phyloP scores from a whole-genome alignment of 2,329 filamentous ascomycete species.

The Claviceps sp. region DNA sequence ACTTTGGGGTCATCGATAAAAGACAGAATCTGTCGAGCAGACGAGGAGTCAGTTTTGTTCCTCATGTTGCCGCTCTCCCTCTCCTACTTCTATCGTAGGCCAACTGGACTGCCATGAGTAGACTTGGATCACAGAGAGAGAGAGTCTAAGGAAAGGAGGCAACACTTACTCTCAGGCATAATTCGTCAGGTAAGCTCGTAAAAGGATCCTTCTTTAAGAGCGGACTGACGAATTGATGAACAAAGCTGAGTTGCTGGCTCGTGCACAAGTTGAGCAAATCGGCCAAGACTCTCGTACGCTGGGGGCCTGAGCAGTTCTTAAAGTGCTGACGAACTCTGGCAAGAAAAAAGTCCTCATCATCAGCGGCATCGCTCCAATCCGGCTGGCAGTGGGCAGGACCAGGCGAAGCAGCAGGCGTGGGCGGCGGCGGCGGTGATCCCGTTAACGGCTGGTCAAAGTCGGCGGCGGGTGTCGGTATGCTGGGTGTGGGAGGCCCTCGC shows the following conservation, averaged over 20 bases:
- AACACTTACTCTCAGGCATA: conserved; percentile 66
- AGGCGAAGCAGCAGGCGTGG: conserved; percentile 52
- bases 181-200: conserved; percentile 77
- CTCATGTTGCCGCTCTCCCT: no score
- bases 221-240: conserved; percentile 90
- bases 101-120: neutral
- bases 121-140: neutral
- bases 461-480: conserved; percentile 50
- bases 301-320: conserved; percentile 58
- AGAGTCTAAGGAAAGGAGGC: no score
- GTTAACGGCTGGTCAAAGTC: conserved; percentile 50
- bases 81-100: no score
- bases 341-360: conserved; percentile 73
- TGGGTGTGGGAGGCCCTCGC: conserved; percentile 50
- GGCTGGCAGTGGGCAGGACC: conserved; percentile 47
- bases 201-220: conserved; percentile 94
- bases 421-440: conserved; percentile 49
- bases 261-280: conserved; percentile 90
- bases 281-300: conserved; percentile 69
- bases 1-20: conserved; percentile 97
- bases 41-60: conserved; percentile 6
- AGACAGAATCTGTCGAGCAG: conserved; percentile 57
- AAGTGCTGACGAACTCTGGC: conserved; percentile 71
- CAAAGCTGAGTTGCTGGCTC: conserved; percentile 87
- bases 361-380: conserved; percentile 65